Evolutionary conservation across 106 monocot genomes (phyloP), one percentile per base, ranked within the genome.

Genomic region (Platanthera zijinensis): DNA sequence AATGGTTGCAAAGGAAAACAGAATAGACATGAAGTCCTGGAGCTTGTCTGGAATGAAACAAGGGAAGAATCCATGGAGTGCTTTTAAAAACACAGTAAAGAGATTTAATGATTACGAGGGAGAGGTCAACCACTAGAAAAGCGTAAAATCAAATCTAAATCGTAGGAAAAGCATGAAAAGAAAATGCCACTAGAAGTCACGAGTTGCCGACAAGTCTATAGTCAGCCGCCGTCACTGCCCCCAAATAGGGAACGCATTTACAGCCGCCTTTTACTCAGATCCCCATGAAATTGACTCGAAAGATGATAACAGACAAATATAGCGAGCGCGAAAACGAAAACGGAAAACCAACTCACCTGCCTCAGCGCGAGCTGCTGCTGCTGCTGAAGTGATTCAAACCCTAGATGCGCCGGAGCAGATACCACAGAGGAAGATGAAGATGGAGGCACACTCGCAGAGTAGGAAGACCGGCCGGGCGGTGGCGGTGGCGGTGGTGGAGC

Each of bases 351-450:
- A 80, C 83, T 83, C 76, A 91, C 91, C 86, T 88, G 87, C 50
- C 84, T 85, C 72, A 84, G 78, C 54, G 54, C 82, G 10, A 86
- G 71, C 77, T 79, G 84, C 74, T 85, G 85, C 75, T 57, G 57
- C 57, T 57, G 79, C 48, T 82, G 85, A 28, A 66, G 52, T 14
- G 80, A 73, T 6, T 89, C 85, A 11, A 85, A 78, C 56, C 76
- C 83, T 77, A 85, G 48, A 15, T 82, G 86, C 49, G 76, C 64
- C 61, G 81, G 63, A n/a, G 78, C 83, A 21, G 82, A 78, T 12
- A 78, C 77, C 7, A 81, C 80, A 5, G 88, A 86, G n/a, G 88
- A 82, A 8, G 91, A 82, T 15, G 90, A 84, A 6, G 91, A 84
- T 10, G 87, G 80, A 5, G 88, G 85, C 10, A 85, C 77, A 0